A percentile compares a stretch with the other conserved stretches of the same genome.
These are phyloP conservation scores for Cercospora brassicicola DNA, from an alignment of 2,329 filamentous ascomycete species.

Conservation along the genomic window DNA sequence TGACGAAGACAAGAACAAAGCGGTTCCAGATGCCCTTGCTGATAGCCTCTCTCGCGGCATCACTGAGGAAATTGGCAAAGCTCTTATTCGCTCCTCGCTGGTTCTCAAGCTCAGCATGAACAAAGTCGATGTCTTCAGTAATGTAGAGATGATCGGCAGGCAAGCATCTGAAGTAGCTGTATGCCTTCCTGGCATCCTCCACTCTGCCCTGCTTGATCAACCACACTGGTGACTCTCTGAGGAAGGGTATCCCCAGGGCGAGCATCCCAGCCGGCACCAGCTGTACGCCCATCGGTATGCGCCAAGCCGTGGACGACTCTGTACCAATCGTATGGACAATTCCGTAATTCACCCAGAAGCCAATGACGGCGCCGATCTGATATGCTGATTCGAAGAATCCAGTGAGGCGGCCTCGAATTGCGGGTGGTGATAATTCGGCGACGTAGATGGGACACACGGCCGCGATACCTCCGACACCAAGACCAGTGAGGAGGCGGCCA, in stretches of 20 bases:
- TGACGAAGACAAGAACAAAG: constrained; percentile 43
- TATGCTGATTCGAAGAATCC: constrained; percentile 40
- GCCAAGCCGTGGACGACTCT: constrained; percentile 28
- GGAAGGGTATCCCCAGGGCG: constrained; percentile 34
- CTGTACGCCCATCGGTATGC: constrained; percentile 38
- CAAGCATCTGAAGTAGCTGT: constrained; percentile 28
- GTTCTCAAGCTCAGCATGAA: constrained; percentile 37
- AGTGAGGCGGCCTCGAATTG: constrained; percentile 40
- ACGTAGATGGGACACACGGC: constrained; percentile 41
- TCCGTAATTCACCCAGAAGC: constrained; percentile 43
- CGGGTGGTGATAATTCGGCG: constrained; percentile 37
- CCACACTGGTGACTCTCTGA: constrained; percentile 40
- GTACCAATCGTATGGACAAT: constrained; percentile 35
- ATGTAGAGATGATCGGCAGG: constrained; percentile 29
- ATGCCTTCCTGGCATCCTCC: constrained; percentile 22
- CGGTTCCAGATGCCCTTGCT: constrained; percentile 45
- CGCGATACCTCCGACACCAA: constrained; percentile 39
- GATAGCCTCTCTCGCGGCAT: constrained; percentile 35
- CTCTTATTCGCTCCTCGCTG: constrained; percentile 37
- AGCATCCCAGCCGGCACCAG: constrained; percentile 39
- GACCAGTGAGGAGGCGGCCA: constrained; percentile 40
- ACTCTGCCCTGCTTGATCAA: constrained; percentile 30
- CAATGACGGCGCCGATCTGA: constrained; percentile 39
- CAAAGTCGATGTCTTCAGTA: constrained; percentile 37
- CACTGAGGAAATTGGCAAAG: constrained; percentile 33